Conservation (phyloP, 2,329 filamentous ascomycete genomes). For the Calonectria pseudoturangicola region DNA sequence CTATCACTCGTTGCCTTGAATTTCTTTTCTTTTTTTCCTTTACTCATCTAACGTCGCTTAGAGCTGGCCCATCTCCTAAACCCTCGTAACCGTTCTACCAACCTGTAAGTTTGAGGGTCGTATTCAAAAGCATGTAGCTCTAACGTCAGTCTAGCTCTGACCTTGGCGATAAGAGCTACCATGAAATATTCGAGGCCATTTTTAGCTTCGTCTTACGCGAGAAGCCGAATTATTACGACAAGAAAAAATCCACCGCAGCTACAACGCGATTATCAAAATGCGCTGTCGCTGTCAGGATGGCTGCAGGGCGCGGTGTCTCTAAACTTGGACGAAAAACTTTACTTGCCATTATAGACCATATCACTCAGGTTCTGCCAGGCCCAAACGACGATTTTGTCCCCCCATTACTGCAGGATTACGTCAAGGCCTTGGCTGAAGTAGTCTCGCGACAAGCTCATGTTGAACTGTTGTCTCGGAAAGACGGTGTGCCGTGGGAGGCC, state of each 20-base stretch:
- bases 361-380: slow-evolving; percentile 82
- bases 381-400: slow-evolving; percentile 78
- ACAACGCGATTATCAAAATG: slow-evolving; percentile 78
- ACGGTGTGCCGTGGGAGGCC: slow-evolving; percentile 78
- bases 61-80: slow-evolving; percentile 64
- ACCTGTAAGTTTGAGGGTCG: slow-evolving; percentile 57
- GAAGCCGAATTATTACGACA: slow-evolving; percentile 77
- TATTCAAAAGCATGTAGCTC: neutral
- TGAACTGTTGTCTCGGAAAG: slow-evolving; percentile 81
- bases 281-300: slow-evolving; percentile 82
- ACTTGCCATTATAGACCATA: slow-evolving; percentile 86
- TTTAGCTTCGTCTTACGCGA: slow-evolving; percentile 83
- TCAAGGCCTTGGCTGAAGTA: slow-evolving; percentile 82
- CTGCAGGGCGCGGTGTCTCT: slow-evolving; percentile 80
- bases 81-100: slow-evolving; percentile 59
- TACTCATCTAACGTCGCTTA: slow-evolving; percentile 45
- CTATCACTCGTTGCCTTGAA: neutral
- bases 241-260: slow-evolving; percentile 67
- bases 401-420: slow-evolving; percentile 84
- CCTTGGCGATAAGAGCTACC: slow-evolving; percentile 86
- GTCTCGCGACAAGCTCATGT: slow-evolving; percentile 85
- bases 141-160: slow-evolving; percentile 54
- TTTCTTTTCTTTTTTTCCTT: neutral
- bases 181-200: slow-evolving; percentile 86
- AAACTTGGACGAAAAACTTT: slow-evolving; percentile 85